These are phyloP conservation scores for Crithidia fasciculata DNA, from an alignment of 208 protist genomes.

Conservation along the genomic window DNA sequence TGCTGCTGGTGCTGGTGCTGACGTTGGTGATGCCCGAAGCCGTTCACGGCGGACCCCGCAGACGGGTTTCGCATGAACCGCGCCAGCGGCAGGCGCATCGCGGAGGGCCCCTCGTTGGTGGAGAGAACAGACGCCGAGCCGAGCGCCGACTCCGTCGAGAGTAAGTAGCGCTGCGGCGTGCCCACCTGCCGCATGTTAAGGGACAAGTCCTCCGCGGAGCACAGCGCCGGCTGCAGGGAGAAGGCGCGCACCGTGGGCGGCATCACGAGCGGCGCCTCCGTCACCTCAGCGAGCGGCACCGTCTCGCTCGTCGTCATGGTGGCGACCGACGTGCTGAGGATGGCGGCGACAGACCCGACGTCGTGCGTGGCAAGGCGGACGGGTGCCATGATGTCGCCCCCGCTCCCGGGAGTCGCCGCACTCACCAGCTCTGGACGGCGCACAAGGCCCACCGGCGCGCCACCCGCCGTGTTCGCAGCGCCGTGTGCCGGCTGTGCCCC, in stretches of 20 bases:
- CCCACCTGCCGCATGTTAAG: background rate
- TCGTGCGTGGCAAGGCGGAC: conserved; percentile 16
- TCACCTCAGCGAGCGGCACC: background rate
- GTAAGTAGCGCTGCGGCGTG: background rate
- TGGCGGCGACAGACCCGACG: background rate
- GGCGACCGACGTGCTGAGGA: background rate
- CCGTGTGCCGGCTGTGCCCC: background rate
- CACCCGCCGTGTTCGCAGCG: background rate
- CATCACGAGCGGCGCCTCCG: conserved; percentile 4
- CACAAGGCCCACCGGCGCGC: background rate
- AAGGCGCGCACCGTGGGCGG: conserved; percentile 1
- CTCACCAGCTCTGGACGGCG: background rate
- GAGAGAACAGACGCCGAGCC: conserved; percentile 21
- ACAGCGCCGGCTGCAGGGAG: conserved; percentile 1
- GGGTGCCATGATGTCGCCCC: conserved; percentile 19
- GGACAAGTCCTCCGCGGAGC: background rate
- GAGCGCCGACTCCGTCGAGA: conserved; percentile 1
- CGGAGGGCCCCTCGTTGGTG: conserved; percentile 15
- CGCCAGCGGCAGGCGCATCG: conserved; percentile 20
- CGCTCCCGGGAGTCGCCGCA: conserved; percentile 1
- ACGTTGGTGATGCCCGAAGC: background rate
- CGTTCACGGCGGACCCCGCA: background rate
- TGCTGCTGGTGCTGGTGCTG: background rate
- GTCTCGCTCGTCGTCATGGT: conserved; percentile 5
- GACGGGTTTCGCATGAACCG: conserved; percentile 21